These are phyloP conservation scores for Flaveria floridana DNA, from an alignment of 140 eudicot genomes.

Conservation along the genomic window DNA sequence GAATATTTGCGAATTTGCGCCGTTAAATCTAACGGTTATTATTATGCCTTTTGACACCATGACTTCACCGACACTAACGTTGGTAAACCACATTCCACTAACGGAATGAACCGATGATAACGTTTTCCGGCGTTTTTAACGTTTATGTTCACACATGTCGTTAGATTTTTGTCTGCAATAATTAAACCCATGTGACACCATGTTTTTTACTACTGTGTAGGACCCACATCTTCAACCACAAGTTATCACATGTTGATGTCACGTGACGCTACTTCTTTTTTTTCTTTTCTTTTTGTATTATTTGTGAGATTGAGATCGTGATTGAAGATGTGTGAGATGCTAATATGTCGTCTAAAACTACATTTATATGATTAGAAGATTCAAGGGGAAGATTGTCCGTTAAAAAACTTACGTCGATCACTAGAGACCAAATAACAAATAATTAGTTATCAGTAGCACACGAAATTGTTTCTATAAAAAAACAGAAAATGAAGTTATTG, in stretches of 20 bases:
- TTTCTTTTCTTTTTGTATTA: not conserved
- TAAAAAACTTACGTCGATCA: too few relatives aligned
- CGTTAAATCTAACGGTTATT: slow-evolving; percentile 14
- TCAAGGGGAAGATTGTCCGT: too few relatives aligned
- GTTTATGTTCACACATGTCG: slow-evolving; percentile 6
- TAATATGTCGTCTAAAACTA: too few relatives aligned
- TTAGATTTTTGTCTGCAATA: slow-evolving; percentile 33
- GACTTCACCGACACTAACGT: slow-evolving; percentile 32
- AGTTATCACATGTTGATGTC: slow-evolving; percentile 26
- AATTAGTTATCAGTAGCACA: too few relatives aligned
- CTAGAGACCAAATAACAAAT: too few relatives aligned
- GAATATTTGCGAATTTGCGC: slow-evolving; percentile 37
- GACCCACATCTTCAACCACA: slow-evolving; percentile 36
- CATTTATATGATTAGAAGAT: too few relatives aligned
- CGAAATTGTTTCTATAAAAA: too few relatives aligned
- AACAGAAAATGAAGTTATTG: too few relatives aligned
- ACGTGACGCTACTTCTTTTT: slow-evolving; percentile 23
- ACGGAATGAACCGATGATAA: slow-evolving; percentile 2
- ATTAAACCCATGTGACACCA: slow-evolving; percentile 43
- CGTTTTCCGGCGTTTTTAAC: slow-evolving; percentile 24
- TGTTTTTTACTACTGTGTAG: not conserved
- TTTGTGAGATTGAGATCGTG: too few relatives aligned
- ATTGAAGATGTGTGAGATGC: too few relatives aligned
- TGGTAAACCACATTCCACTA: slow-evolving; percentile 2
- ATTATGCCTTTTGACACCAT: slow-evolving; percentile 12